phyloP scores from a whole-genome alignment of 768 basidiomycete species.

The Mycena capillaripes region DNA sequence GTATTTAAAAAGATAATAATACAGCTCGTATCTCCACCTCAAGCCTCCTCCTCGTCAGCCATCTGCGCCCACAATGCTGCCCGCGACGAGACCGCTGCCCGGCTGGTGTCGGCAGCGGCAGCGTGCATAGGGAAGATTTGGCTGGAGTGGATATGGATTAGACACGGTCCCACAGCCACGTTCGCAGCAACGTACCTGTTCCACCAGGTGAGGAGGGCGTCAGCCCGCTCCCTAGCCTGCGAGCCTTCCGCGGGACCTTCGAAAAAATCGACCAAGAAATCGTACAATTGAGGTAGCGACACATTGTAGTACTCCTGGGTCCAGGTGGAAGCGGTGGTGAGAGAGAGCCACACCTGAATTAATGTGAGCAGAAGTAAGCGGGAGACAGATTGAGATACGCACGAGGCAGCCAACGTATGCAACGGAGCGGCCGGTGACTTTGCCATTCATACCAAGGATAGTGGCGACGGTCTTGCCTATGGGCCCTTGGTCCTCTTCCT shows the following conservation, averaged over 20 bases:
- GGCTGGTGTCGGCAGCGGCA: neutral
- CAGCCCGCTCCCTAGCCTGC: constrained; percentile 9
- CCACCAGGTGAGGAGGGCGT: constrained; percentile 27
- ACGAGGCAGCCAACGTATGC: constrained; percentile 17
- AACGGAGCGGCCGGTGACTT: constrained; percentile 14
- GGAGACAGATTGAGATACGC: neutral
- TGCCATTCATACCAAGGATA: constrained; percentile 16
- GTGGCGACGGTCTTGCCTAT: constrained; percentile 4
- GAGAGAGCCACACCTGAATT: constrained; percentile 1
- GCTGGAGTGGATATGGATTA: too few species aligned
- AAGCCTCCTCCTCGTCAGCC: too few species aligned
- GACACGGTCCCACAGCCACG: too few species aligned
- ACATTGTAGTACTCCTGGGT: neutral
- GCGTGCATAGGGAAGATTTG: neutral
- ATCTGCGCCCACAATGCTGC: neutral
- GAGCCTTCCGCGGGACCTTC: constrained; percentile 10
- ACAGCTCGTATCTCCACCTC: too few species aligned
- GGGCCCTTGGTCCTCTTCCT: neutral
- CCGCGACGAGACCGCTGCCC: neutral
- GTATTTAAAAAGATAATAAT: neutral
- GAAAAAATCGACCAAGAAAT: constrained; percentile 29
- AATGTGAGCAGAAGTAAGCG: neutral
- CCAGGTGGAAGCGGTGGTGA: constrained; percentile 4
- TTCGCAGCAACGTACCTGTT: constrained; percentile 13
- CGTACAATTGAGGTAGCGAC: constrained; percentile 19